These are phyloP conservation scores for Drosera spatulata DNA, from an alignment of 179 eudicot genomes.

Conservation along the genomic window DNA sequence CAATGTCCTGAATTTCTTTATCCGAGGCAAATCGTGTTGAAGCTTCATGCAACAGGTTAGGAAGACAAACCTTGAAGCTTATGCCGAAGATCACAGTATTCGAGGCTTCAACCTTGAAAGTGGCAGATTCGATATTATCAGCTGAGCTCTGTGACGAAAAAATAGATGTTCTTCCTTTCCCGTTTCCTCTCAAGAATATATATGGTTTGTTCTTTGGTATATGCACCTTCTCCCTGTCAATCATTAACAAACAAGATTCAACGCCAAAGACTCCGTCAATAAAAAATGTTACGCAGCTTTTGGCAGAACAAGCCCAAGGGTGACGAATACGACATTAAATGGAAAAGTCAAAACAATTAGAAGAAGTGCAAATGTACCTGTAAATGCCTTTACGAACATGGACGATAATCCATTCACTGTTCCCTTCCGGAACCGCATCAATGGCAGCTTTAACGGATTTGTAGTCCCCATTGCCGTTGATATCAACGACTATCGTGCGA, in stretches of 20 bases:
- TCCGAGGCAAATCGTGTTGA: too few relatives aligned
- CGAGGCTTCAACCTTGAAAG: constrained; percentile 63
- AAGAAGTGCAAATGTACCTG: constrained; percentile 19
- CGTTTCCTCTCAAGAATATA: constrained; percentile 79
- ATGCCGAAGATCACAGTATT: constrained; percentile 70
- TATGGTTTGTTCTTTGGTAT: constrained; percentile 49
- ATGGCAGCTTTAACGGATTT: constrained; percentile 66
- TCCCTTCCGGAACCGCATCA: constrained; percentile 63
- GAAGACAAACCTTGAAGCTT: constrained; percentile 50
- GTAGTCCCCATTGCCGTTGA: constrained; percentile 50
- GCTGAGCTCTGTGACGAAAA: constrained; percentile 54
- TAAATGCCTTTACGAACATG: constrained; percentile 63
- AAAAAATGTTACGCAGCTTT: too few relatives aligned
- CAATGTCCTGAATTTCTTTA: too few relatives aligned
- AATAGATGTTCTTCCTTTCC: constrained; percentile 47
- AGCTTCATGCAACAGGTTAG: too few relatives aligned
- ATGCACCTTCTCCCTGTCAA: constrained; percentile 67
- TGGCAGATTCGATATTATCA: constrained; percentile 56
- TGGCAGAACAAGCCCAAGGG: too few relatives aligned
- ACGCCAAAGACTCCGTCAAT: too few relatives aligned
- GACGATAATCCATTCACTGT: constrained; percentile 62
- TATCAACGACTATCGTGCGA: constrained; percentile 46
- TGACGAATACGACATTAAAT: too few relatives aligned
- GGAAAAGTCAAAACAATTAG: too few relatives aligned
- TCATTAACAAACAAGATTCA: background rate